Percentiles rank a stretch among this genome's conserved stretches.
Conservation (phyloP, 495 filamentous ascomycete genomes). For the Tuber umbilicatum region DNA sequence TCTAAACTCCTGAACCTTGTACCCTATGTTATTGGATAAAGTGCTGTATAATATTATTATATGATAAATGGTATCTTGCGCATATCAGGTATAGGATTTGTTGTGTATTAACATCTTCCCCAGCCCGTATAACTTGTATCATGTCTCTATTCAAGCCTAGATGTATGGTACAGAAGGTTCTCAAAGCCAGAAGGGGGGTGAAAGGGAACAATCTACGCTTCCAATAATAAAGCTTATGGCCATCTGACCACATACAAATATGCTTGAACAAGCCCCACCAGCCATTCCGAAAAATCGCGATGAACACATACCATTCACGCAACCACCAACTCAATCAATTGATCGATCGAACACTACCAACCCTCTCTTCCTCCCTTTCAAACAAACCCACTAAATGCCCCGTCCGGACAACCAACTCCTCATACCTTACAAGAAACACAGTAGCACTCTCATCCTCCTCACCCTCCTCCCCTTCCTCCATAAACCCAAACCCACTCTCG, state of each 20-base stretch:
- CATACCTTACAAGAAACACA: conserved; percentile 23
- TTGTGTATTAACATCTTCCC: neutral
- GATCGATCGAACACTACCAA: neutral
- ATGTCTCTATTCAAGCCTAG: conserved; percentile 6
- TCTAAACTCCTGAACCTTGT: neutral
- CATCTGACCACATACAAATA: neutral
- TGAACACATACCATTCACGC: neutral
- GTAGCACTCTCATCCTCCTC: conserved; percentile 15
- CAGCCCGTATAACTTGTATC: neutral
- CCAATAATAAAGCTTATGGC: neutral
- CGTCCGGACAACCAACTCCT: conserved; percentile 30
- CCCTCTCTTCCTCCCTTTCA: conserved; percentile 10
- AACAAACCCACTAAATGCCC: conserved; percentile 19
- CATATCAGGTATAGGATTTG: neutral
- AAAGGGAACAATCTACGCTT: neutral
- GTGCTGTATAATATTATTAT: neutral
- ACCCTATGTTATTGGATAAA: neutral
- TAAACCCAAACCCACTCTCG: neutral
- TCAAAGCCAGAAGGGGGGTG: neutral
- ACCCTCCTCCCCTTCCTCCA: conserved; percentile 9
- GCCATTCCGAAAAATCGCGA: neutral
- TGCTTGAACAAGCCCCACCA: neutral
- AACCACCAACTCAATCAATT: neutral
- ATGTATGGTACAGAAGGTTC: neutral
- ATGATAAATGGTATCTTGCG: neutral